Base-by-base conservation (phyloP, 2,329 filamentous ascomycete genomes). In the Coleophoma cylindrospora region DNA sequence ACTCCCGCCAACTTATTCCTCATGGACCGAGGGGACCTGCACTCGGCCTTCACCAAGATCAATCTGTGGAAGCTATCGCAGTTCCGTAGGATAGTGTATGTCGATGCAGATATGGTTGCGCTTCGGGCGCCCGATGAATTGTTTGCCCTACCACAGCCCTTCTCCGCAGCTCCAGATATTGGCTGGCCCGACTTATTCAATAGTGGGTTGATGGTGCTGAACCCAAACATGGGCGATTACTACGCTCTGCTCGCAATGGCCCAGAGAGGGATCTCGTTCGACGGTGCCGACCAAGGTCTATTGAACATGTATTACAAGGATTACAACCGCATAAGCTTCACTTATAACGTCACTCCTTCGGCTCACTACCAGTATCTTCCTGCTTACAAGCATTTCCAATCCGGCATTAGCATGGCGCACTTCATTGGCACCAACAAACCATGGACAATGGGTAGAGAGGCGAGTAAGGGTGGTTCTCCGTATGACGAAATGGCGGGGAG, bases 131-230 rank as follows among this genome's bases (percentile, higher is more conserved):
- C 92, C 3, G 92, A 99, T 63, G 94, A 99, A 76, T 83, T 99
- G 49, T 95, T 99, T 64, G 78, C 84, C 50, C 66, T 84, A 21
- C 63, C 72, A 4, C 71, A 81, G 44, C 64, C 75, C 48, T 85
- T 86, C 64, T 79, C 81, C 38, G 83, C 94, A 2, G 91, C 89
- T 11, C 91, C 94, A 33, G 94, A 99, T 68, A 91, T 97, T 61
- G 94, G 94, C 59, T 99, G 94, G 94, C 94, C 94, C 34, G 94
- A 99, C 71, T 81, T 91, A 54, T 97, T 97, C 82, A 99, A 99
- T 71, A 91, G 88, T n/a, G 94, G 94, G 63, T 83, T 99, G 60
- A 95, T 99, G 90, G 90, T 91, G 34, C 70, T 99, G 52, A 86
- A 79, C 14, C 94, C 94, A 34, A 87, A 92, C 69, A 75, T 91